Base-by-base conservation (phyloP, 1,284 basidiomycete genomes). In the Xerocomus nothofagi region DNA sequence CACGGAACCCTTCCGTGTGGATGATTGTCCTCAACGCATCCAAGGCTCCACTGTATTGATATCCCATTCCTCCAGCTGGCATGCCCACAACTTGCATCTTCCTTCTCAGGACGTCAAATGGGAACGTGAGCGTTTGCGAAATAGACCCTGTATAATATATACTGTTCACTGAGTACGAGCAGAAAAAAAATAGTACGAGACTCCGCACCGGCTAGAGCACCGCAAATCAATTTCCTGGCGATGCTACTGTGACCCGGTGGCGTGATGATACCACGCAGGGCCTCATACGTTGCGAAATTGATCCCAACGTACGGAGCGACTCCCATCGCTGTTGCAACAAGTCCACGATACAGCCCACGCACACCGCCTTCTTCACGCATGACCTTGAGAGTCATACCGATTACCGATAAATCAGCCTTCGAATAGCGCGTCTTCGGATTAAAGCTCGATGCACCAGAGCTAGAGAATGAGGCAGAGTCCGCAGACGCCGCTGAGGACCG, bases 71-170 rank as follows among this genome's bases (percentile, higher is more conserved):
- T 49, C 79, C 77, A 34, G 76, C 75, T 54, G 78, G 71, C 86
- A 98, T 88, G 1, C 95, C 96, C 2, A 86, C 84, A 49, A 96
- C 91, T 69, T 99, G 96, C 88, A 99, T 94, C 72, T 97, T 93
- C 43, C 96, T 78, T 36, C 96, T 78, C 46, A 98, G 71, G 1
- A 98, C 93, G 67, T 99, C 96, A 62, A 98, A 90, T 0, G 96
- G 96, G 66, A 97, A 98, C 7, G 96, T 98, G 60, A 98, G 71
- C 30, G 93, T 93, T 68, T 98, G 92, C 26, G 91, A 93, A 59
- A 97, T 88, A 18, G 86, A 82, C 21, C 89, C 88, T 83, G 64
- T 18, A 18, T 18, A 36, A 27, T 18, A 47, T 32, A 18, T 20
- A 46, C n/a, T n/a, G n/a, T n/a, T n/a, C 34, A 44, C 49, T 59